Evolutionary conservation across 208 protist genomes (phyloP), one percentile per base, ranked within the genome.

Genomic region (Trypanosomatidae sp.): DNA sequence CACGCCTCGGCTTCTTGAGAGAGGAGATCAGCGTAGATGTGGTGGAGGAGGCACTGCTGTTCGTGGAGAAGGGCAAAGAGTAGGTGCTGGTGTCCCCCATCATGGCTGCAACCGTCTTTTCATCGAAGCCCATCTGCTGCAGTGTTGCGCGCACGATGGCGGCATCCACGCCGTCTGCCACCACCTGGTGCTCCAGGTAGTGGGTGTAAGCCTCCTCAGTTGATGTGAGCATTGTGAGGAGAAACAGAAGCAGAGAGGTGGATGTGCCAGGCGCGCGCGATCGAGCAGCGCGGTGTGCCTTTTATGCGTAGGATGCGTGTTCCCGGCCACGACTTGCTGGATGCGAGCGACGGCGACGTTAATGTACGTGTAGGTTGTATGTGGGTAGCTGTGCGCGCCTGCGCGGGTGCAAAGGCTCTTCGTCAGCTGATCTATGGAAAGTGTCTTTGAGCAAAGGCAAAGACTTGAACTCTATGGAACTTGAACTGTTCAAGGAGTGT

Each of bases 61-160:
- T 76, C 36, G 25, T 73, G 39, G 64, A 49, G 53, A 72, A 72
- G 52, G 52, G 49, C 5, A 36, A 64, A 17, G 43, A 41, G 56
- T 64, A 64, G 36, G 30, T 49, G 43, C 46, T 39, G 12, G 66
- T 60, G 28, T 88, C 78, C n/a, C 88, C 89, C 50, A 93, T 76
- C 39, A 93, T 88, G 15, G 78, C 64, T 36, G 76, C 77, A 19
- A 93, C 68, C 3, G 41, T 78, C 5, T 13, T 49, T 17, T 76
- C 74, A 68, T 80, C 70, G 62, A 86, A 86, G 58, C 86, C 89
- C 10, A 93, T 71, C 36, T 77, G 79, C 25, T 62, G 49, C 44
- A 93, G 79, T 17, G 86, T 86, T n/a, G 76, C 65, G 3, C 74
- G 82, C 56, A 93, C 86, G n/a, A 90, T 70, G 36, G n/a, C 66